Evolutionary conservation across 176 grass and related monocot genomes (phyloP), one percentile per base, ranked within the genome.

Genomic region (Carex littledalei): DNA sequence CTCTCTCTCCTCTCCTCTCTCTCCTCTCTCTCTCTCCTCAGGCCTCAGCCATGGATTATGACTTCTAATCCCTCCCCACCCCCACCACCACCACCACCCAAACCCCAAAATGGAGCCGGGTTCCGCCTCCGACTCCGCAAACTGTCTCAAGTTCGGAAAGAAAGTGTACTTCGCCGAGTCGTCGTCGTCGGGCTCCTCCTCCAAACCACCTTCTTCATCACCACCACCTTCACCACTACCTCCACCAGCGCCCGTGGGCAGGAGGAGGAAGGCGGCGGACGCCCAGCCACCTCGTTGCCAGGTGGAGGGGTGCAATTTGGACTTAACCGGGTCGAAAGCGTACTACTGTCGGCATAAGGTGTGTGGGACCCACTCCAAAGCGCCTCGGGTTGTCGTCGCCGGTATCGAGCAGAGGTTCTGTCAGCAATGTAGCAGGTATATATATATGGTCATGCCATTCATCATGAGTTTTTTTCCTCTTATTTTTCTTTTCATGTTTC

Each of bases 121-220:
- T 64, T 87, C 86, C 13, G 67, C 74, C 14, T 37, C 87, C 9
- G 91, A 98, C 55, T 89, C 94, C 61, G 81, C 89, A 29, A 88
- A 83, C 80, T 91, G 89, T 64, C 93, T 95, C 80, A 95, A 90
- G 78, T 98, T 98, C 45, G 96, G 96, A 49, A 85, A 98, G 86
- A 98, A 95, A 88, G 88, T 94, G 68, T 98, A 98, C 91, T 98
- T 98, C 84, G 96, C 92, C 73, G 93, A 98, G 62, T 67, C 64
- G 0, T 37, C 64, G 0, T 37, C 73, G 3, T 16, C 63, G 1
- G 60, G 74, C 21, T 80, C 84, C 3, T 56, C 61, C 47, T 85
- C 90, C 45, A 80, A 49, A 13, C 70, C 63, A 0, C 68, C 70
- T 22, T 16, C 81, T 13, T 31, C 50, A n/a, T 81, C 78, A 16